Conservation (phyloP, 257 asterid genomes). For the Euphrasia confusa region DNA sequence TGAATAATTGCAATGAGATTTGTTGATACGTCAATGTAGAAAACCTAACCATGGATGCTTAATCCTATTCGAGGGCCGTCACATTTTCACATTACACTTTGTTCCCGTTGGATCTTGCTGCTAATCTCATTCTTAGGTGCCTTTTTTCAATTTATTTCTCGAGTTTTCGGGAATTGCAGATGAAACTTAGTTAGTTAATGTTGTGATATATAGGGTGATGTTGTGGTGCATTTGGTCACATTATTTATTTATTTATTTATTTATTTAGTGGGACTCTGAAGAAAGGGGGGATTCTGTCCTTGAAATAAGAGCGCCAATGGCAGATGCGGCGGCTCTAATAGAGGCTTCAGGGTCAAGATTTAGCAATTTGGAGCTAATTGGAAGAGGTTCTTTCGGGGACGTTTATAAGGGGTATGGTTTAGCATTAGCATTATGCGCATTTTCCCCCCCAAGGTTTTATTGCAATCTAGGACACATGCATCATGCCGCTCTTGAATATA, state of each 20-base stretch:
- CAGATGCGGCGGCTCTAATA: constrained; percentile 66
- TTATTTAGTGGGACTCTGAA: neutral
- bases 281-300: constrained; percentile 11
- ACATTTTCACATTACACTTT: constrained; percentile 28
- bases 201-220: neutral
- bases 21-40: constrained; percentile 60
- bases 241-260: neutral
- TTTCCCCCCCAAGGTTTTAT: constrained; percentile 9
- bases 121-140: neutral
- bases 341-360: constrained; percentile 91
- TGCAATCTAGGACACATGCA: constrained; percentile 10
- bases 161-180: neutral
- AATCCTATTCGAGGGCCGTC: constrained; percentile 25
- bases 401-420: constrained; percentile 83
- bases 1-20: constrained; percentile 25
- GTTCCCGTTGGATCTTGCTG: constrained; percentile 29
- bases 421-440: constrained; percentile 4
- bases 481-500: neutral
- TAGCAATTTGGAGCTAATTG: constrained; percentile 84
- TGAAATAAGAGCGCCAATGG: constrained; percentile 37
- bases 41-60: constrained; percentile 45
- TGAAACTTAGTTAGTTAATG: neutral
- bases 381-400: constrained; percentile 97
- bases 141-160: neutral
- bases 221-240: neutral